These are phyloP conservation scores for Hyaloscypha variabilis DNA, from an alignment of 495 filamentous ascomycete genomes.

Conservation along the genomic window DNA sequence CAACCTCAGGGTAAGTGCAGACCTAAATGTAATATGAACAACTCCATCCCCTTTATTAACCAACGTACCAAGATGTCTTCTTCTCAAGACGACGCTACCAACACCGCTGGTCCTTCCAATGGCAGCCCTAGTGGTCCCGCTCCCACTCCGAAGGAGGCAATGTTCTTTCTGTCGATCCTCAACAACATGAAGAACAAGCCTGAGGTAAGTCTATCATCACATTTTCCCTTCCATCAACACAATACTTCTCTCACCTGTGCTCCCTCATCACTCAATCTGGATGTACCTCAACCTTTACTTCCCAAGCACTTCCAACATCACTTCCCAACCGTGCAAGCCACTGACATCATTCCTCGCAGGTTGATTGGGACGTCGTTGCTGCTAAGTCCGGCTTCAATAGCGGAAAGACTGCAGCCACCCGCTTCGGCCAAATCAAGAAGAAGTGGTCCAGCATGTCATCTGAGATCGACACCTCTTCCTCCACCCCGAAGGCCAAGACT, in stretches of 20 bases:
- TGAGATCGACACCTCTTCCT: not conserved
- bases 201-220: conserved; percentile 10
- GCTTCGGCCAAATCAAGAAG: conserved; percentile 33
- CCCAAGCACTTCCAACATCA: not conserved
- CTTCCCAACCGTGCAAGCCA: not conserved
- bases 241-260: not conserved
- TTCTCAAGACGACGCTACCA: not conserved
- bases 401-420: conserved; percentile 11
- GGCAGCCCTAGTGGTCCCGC: too few species aligned
- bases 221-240: not conserved
- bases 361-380: conserved; percentile 33
- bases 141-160: conserved; percentile 8
- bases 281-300: not conserved
- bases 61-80: not conserved
- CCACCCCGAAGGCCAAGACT: conserved; percentile 16
- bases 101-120: not conserved
- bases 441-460: conserved; percentile 2
- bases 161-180: conserved; percentile 11
- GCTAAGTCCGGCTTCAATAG: conserved; percentile 22
- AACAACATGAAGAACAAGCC: conserved; percentile 18
- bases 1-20: too few species aligned
- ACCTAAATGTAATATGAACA: too few species aligned
- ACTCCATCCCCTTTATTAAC: too few species aligned
- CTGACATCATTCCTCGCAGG: conserved; percentile 14
- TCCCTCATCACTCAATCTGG: too few species aligned